Percentiles rank a stretch among this genome's conserved stretches.
These are phyloP conservation scores for Colletotrichum sp. DNA, from an alignment of 2,329 filamentous ascomycete genomes.

Conservation along the genomic window DNA sequence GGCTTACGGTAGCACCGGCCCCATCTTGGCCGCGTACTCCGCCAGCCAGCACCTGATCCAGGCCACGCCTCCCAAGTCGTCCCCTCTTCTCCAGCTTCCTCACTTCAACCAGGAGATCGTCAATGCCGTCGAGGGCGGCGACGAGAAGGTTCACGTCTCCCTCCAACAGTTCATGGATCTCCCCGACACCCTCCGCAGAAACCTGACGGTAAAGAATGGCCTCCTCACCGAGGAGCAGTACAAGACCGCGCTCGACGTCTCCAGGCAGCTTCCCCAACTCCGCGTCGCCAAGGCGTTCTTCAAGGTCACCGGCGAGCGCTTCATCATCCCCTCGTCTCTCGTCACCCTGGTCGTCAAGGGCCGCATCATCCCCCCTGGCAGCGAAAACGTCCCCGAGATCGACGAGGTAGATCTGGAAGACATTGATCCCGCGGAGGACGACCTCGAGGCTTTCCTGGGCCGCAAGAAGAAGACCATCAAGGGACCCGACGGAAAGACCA, in stretches of 20 bases:
- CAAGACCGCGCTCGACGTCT: constrained; percentile 74
- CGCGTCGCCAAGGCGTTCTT: constrained; percentile 94
- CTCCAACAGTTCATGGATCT: constrained; percentile 90
- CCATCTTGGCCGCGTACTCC: constrained; percentile 82
- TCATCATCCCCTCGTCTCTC: constrained; percentile 88
- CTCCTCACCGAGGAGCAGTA: constrained; percentile 81
- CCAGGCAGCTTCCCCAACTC: constrained; percentile 82
- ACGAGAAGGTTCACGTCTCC: constrained; percentile 75
- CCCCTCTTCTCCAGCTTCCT: constrained; percentile 90
- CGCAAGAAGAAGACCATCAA: constrained; percentile 72
- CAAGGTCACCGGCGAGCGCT: constrained; percentile 95
- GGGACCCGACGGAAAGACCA: constrained; percentile 61
- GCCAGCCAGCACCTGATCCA: constrained; percentile 89
- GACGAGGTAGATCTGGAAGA: constrained; percentile 85
- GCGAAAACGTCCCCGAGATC: constrained; percentile 73
- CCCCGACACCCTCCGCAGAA: constrained; percentile 74
- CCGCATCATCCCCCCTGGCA: constrained; percentile 88
- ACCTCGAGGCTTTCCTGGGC: constrained; percentile 83
- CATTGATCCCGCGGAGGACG: constrained; percentile 89
- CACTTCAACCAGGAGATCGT: constrained; percentile 75
- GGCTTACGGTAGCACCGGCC: constrained; percentile 82
- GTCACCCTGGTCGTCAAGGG: constrained; percentile 96
- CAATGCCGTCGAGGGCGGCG: constrained; percentile 70
- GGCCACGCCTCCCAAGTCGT: constrained; percentile 81
- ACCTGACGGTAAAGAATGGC: constrained; percentile 70